Conservation (phyloP, 2,329 filamentous ascomycete species). For the Beauveria rudraprayagi region DNA sequence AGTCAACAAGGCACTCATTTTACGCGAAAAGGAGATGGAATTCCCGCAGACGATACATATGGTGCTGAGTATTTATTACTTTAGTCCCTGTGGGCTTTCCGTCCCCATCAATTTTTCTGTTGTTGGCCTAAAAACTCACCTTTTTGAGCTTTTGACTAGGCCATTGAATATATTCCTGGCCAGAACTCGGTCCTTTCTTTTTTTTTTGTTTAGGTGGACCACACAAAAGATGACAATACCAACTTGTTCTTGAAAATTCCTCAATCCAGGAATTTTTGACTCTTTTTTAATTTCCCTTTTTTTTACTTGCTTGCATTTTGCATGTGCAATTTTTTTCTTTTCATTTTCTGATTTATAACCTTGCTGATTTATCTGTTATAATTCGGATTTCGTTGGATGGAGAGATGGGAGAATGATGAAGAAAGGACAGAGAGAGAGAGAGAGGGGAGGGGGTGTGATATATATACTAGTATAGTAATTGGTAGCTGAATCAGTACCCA, state of each 20-base stretch:
- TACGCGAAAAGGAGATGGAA: not conserved
- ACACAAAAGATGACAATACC: not conserved
- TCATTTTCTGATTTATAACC: not conserved
- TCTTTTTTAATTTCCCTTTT: not conserved
- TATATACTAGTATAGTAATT: no score
- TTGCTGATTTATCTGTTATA: not conserved
- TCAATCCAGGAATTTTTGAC: not conserved
- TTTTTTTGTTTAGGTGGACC: not conserved
- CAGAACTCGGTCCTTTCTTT: not conserved
- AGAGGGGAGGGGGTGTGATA: no score
- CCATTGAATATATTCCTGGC: not conserved
- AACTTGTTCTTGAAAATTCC: not conserved
- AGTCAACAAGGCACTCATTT: not conserved
- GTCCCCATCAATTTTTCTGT: not conserved
- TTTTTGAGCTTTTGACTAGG: not conserved
- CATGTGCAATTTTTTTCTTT: not conserved
- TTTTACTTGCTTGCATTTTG: not conserved
- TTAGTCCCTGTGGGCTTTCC: not conserved
- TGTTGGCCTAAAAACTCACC: not conserved
- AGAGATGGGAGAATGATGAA: no score
- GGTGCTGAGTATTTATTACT: not conserved
- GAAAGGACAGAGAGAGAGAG: no score
- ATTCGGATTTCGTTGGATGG: not conserved
- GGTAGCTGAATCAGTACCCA: no score
- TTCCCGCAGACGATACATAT: not conserved